Evolutionary conservation across 164 flowering plant genomes (phyloP).

Genomic region (Magnolia officinalis): DNA sequence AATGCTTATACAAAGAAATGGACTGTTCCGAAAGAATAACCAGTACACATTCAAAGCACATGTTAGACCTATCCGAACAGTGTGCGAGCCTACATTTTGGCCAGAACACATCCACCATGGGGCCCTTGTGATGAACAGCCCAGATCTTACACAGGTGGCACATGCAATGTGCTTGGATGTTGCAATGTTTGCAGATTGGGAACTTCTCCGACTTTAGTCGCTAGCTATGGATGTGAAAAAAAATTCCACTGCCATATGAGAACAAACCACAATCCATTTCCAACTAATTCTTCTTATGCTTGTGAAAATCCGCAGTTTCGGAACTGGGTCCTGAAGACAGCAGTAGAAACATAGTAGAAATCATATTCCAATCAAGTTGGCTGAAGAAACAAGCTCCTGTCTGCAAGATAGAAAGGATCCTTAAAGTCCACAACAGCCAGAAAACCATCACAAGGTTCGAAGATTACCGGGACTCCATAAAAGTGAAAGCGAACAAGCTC

Average conservation of each 20-base stretch:
- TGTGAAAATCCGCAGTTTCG: conserved; percentile 46
- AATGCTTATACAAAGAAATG: not conserved
- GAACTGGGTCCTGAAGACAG: conserved; percentile 81
- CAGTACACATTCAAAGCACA: not conserved
- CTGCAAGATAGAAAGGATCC: conserved; percentile 81
- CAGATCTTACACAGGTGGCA: not conserved
- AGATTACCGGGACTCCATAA: conserved; percentile 74
- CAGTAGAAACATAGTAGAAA: conserved; percentile 93
- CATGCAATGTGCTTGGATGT: not conserved
- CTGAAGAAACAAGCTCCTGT: conserved; percentile 66
- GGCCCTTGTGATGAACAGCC: not conserved
- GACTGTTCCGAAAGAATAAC: not conserved
- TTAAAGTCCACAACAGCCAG: conserved; percentile 83
- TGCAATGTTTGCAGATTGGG: not conserved
- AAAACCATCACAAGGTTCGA: conserved; percentile 72
- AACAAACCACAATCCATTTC: not conserved
- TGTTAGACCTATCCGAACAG: too few species aligned
- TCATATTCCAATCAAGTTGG: conserved; percentile 97
- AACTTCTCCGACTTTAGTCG: not conserved
- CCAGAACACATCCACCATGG: too few species aligned
- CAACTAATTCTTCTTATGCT: conserved; percentile 9
- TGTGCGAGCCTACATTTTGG: too few species aligned
- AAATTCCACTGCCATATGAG: not conserved
- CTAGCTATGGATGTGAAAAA: not conserved
- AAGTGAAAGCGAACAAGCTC: conserved; percentile 58